Percentiles rank a stretch among this genome's conserved stretches.
These are phyloP conservation scores for Hypomontagnella submonticulosa DNA, from an alignment of 495 filamentous ascomycete species.

Conservation along the genomic window DNA sequence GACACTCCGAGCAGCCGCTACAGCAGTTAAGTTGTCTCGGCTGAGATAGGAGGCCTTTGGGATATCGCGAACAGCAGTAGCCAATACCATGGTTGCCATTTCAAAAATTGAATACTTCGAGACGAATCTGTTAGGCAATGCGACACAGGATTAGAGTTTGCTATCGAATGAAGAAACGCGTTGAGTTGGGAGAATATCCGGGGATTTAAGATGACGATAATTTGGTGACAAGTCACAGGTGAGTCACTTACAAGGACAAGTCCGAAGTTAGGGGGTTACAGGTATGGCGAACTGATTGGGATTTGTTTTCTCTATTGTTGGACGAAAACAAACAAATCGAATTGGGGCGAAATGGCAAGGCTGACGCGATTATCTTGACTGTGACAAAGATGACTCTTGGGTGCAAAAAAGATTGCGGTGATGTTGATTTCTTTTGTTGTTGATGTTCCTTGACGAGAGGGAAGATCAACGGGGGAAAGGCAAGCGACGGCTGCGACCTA, in stretches of 20 bases:
- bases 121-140: constrained; percentile 55
- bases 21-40: constrained; percentile 71
- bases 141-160: constrained; percentile 38
- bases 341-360: constrained; percentile 54
- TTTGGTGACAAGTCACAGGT: constrained; percentile 41
- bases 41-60: constrained; percentile 66
- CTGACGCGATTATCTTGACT: constrained; percentile 64
- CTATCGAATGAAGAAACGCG: constrained; percentile 17
- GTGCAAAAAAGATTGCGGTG: constrained; percentile 53
- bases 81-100: constrained; percentile 71
- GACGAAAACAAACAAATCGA: constrained; percentile 47
- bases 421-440: constrained; percentile 57
- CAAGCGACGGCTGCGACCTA: constrained; percentile 38
- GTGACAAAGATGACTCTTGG: constrained; percentile 65
- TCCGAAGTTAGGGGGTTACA: constrained; percentile 48
- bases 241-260: constrained; percentile 57
- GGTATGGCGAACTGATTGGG: constrained; percentile 51
- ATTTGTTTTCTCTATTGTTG: constrained; percentile 47
- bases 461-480: constrained; percentile 46
- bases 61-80: constrained; percentile 75
- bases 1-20: constrained; percentile 66
- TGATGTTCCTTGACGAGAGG: constrained; percentile 54
- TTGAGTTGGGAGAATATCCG: constrained; percentile 1
- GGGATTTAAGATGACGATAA: constrained; percentile 18
- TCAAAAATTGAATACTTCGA: constrained; percentile 57